Evolutionary conservation across 1,284 basidiomycete species (phyloP), one percentile per base, ranked within the genome.

Genomic region (Mycosarcoma mackinlayi): DNA sequence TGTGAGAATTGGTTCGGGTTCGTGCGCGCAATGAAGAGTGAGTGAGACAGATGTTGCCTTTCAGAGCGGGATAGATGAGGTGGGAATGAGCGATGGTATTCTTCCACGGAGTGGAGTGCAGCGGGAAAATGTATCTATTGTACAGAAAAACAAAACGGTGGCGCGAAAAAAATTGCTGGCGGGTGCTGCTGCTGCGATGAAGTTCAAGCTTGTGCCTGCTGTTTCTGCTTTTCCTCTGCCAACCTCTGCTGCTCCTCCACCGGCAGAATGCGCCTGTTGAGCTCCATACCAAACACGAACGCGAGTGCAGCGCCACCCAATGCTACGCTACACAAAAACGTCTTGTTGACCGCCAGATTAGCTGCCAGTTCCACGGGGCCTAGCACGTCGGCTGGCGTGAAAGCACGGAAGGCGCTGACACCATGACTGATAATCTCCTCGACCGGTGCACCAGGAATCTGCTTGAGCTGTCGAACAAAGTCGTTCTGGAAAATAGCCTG

Each of bases 401-500:
- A 57, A 2, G 16, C 58, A 5, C 72, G 45, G 39, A 71, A 74
- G 5, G 72, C 66, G 25, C 54, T 55, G 2, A 74, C 55, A 7
- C 72, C 68, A 23, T 74, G 46, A 6, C 46, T n/a, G 24, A 74
- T n/a, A 19, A 74, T 67, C 23, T 45, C 13, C 3, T 54, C 41
- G 5, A 59, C 31, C 24, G 66, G 39, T 3, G 56, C 63, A n/a
- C 53, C 57, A 18, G 63, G 63, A 6, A 74, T 53, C 3, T 47
- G 6, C 13, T 24, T 16, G 11, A 74, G 47, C 25, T 72, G 39
- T 25, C 57, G 19, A 33, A 63, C 27, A 33, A 72, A 74, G 37
- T 71, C 62, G 66, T 74, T 74, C 30, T 72, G 68, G 51, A 74
- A 74, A 42, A 74, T 56, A 18, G 58, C 28, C 31, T 74, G 71